Conservation (phyloP, 768 basidiomycete species). For the Tremella fuciformis region DNA sequence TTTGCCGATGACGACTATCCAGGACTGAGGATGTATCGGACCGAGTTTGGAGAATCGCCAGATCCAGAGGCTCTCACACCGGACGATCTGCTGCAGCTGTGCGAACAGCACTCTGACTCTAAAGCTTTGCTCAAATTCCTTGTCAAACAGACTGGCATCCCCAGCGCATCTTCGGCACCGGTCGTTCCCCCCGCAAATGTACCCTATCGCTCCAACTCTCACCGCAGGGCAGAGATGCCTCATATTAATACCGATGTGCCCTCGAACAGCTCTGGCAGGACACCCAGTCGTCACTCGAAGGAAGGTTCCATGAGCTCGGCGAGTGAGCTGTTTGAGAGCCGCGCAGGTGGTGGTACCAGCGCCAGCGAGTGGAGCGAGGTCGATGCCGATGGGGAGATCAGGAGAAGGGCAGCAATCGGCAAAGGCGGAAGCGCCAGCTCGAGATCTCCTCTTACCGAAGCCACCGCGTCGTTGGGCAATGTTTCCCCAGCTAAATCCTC, state of each 20-base stretch:
- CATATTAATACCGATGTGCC: constrained; percentile 28
- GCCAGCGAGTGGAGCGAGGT: constrained; percentile 34
- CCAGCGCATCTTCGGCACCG: constrained; percentile 61
- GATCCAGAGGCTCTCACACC: constrained; percentile 70
- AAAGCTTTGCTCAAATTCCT: constrained; percentile 81
- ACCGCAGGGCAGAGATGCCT: constrained; percentile 20
- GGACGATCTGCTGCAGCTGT: constrained; percentile 69
- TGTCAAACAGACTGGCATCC: constrained; percentile 59
- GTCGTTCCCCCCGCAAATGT: constrained; percentile 58
- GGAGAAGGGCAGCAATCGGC: background rate
- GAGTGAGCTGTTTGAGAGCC: constrained; percentile 36
- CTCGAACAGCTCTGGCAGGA: constrained; percentile 3
- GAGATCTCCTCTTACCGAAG: constrained; percentile 29
- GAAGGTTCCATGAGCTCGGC: constrained; percentile 43
- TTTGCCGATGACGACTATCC: constrained; percentile 77
- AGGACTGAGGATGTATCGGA: constrained; percentile 76
- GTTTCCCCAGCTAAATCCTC: constrained; percentile 22
- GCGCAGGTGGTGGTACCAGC: constrained; percentile 9
- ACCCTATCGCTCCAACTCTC: constrained; percentile 12
- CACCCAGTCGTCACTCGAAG: constrained; percentile 41
- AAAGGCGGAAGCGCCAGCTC: constrained; percentile 12
- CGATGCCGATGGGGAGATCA: constrained; percentile 15
- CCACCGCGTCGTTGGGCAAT: constrained; percentile 7
- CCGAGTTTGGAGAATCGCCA: constrained; percentile 76
- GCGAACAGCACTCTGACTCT: constrained; percentile 68